phyloP scores from a whole-genome alignment of 441 rosid genomes.

The Erodium texanum region DNA sequence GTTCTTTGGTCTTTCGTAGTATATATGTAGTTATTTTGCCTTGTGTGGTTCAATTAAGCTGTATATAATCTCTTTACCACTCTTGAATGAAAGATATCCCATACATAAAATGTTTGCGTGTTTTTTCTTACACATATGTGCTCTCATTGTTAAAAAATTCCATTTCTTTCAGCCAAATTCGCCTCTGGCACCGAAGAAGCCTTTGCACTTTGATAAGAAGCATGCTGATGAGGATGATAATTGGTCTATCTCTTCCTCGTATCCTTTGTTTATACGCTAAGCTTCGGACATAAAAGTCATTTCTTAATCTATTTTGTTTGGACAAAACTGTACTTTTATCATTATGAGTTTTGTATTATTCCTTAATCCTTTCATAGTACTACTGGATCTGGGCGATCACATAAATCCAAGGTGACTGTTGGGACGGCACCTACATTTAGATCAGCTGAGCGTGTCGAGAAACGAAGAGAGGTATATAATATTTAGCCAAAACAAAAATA shows the following conservation, averaged over 20 bases:
- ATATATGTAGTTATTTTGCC: neutral
- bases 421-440: constrained; percentile 82
- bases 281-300: constrained; percentile 9
- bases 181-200: constrained; percentile 37
- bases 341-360: neutral
- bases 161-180: constrained; percentile 32
- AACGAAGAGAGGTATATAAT: constrained; percentile 63
- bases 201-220: constrained; percentile 44
- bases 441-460: constrained; percentile 70
- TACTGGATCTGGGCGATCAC: constrained; percentile 58
- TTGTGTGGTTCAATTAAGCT: neutral
- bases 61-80: neutral
- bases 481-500: neutral
- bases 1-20: neutral
- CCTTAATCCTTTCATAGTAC: constrained; percentile 28
- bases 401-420: constrained; percentile 55
- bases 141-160: constrained; percentile 11
- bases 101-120: neutral
- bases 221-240: constrained; percentile 73
- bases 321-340: neutral
- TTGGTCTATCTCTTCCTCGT: constrained; percentile 81
- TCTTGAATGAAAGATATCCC: neutral
- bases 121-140: neutral
- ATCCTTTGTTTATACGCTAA: constrained; percentile 36
- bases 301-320: neutral